Percentiles rank a stretch among this genome's conserved stretches.
Evolutionary conservation across 495 filamentous ascomycete genomes (phyloP).

Genomic region (Jackrogersella multiformis): DNA sequence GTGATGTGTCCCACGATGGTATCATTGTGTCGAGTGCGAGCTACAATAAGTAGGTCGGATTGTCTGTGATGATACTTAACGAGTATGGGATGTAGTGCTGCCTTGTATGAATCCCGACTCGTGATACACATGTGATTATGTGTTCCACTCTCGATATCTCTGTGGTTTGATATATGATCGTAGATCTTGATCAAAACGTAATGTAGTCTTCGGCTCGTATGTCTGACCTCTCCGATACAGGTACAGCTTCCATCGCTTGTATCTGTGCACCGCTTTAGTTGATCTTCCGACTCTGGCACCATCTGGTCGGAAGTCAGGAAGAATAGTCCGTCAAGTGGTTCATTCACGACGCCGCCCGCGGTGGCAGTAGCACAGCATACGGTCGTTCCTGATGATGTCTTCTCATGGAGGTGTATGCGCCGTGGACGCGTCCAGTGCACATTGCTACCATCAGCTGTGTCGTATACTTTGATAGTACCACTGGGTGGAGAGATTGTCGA

Average conservation of each 20-base stretch:
- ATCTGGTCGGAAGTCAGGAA: conserved; percentile 15
- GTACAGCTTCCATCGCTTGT: conserved; percentile 11
- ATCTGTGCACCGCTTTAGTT: background rate
- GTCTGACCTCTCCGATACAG: conserved; percentile 1
- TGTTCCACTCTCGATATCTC: background rate
- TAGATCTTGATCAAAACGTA: conserved; percentile 9
- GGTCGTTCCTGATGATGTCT: background rate
- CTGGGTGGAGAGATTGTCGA: background rate
- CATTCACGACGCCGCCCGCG: conserved; percentile 21
- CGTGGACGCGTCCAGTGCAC: conserved; percentile 12
- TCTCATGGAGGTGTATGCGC: conserved; percentile 24
- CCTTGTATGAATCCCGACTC: background rate
- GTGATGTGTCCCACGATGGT: conserved; percentile 5
- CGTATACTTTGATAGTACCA: conserved; percentile 19
- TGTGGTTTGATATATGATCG: background rate
- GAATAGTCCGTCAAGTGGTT: background rate
- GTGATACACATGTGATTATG: background rate
- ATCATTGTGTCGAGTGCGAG: conserved; percentile 6
- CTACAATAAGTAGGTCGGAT: background rate
- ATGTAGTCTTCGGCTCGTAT: background rate
- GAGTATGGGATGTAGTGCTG: background rate
- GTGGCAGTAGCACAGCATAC: conserved; percentile 11
- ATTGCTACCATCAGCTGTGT: background rate
- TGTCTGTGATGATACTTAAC: background rate
- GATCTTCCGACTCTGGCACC: background rate